Conservation (phyloP, 345 rosid genomes). For the Firmiana major region DNA sequence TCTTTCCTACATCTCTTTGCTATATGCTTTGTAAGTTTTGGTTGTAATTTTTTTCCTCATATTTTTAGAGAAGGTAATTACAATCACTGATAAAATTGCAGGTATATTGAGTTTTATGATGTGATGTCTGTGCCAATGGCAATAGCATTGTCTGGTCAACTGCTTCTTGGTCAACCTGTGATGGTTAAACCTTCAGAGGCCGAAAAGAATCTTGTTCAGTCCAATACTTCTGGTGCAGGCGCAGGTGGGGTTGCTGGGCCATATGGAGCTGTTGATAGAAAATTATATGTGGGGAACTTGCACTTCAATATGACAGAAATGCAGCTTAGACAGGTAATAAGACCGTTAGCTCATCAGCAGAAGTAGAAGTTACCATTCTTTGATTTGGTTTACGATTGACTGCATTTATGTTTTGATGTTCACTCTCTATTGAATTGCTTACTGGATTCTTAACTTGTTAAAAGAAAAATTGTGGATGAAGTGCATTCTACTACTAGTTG, state of each 20-base stretch:
- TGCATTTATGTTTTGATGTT: background rate
- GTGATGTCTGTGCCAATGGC: conserved; percentile 97
- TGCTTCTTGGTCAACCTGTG: conserved; percentile 87
- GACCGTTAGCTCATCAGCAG: background rate
- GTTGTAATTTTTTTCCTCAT: conserved; percentile 11
- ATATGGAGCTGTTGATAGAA: conserved; percentile 77
- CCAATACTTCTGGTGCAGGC: conserved; percentile 49
- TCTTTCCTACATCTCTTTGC: conserved; percentile 60
- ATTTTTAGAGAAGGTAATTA: conserved; percentile 37
- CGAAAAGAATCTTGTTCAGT: conserved; percentile 89
- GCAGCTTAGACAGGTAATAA: conserved; percentile 82
- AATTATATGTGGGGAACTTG: conserved; percentile 86
- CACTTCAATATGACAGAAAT: conserved; percentile 90
- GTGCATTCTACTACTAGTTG: background rate
- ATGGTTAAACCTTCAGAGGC: conserved; percentile 99
- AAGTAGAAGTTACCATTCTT: background rate
- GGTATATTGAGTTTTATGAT: conserved; percentile 93
- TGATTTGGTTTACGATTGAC: conserved; percentile 1
- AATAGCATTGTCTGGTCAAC: conserved; percentile 86
- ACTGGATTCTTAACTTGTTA: background rate
- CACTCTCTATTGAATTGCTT: background rate
- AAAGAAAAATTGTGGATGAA: background rate
- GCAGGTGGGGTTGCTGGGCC: conserved; percentile 60
- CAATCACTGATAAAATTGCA: conserved; percentile 38
- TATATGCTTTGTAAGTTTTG: conserved; percentile 53